Evolutionary conservation across 352 stramenopile genomes (phyloP).

Genomic region (Pelagophyceae sp.): DNA sequence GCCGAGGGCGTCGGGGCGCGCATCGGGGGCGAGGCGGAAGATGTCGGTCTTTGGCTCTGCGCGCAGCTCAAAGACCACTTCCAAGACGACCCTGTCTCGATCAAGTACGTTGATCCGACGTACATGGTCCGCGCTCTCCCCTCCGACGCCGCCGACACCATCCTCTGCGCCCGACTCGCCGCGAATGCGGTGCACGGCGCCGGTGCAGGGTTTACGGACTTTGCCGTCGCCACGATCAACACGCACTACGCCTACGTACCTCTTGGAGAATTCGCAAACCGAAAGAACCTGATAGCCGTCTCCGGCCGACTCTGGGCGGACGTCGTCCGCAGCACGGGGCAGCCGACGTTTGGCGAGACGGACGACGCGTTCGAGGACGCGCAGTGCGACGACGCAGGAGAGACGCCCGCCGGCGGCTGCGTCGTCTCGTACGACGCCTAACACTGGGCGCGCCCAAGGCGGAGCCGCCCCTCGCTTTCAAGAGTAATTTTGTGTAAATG

Average conservation of each 20-base stretch:
- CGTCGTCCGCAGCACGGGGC: conserved; percentile 3
- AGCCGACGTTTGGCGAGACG: background rate
- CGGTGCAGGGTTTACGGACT: conserved; percentile 84
- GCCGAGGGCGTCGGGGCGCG: conserved; percentile 71
- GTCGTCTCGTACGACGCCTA: conserved; percentile 16
- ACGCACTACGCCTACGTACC: conserved; percentile 74
- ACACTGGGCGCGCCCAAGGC: no score
- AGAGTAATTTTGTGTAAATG: no score
- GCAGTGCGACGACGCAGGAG: background rate
- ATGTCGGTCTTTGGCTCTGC: conserved; percentile 47
- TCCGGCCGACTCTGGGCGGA: background rate
- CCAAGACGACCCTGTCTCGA: conserved; percentile 66
- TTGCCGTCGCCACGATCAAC: conserved; percentile 80
- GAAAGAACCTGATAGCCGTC: conserved; percentile 21
- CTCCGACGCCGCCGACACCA: conserved; percentile 78
- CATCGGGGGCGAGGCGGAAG: conserved; percentile 28
- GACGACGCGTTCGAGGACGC: background rate
- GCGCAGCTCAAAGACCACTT: conserved; percentile 73
- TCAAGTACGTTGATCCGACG: conserved; percentile 96
- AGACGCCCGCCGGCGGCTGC: conserved; percentile 9
- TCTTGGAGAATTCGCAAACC: conserved; percentile 25
- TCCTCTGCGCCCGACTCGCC: conserved; percentile 88
- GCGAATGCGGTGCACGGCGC: conserved; percentile 89
- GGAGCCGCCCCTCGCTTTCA: no score
- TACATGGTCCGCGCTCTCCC: conserved; percentile 90